Conservation (phyloP, 2,329 filamentous ascomycete species). For the Aspergillus thermomutatus region DNA sequence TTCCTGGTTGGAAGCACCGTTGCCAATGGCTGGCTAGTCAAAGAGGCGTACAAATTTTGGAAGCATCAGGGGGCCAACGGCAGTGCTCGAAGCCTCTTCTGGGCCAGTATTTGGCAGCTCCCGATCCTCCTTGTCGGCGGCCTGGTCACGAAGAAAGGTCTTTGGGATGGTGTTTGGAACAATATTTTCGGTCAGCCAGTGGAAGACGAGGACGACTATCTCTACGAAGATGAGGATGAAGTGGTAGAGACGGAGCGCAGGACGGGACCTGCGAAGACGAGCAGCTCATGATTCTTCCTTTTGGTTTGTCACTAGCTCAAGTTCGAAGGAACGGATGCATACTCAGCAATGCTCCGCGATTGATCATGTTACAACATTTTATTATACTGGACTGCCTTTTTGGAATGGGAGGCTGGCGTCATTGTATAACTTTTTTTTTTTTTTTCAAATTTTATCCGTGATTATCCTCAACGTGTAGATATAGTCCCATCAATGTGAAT, state of each 20-base stretch:
- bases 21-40: slow-evolving; percentile 81
- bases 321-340: no score
- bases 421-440: not conserved
- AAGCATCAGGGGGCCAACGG: slow-evolving; percentile 72
- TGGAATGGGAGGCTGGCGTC: not conserved
- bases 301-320: not conserved
- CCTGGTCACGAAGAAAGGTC: slow-evolving; percentile 87
- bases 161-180: slow-evolving; percentile 80
- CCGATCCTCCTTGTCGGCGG: slow-evolving; percentile 86
- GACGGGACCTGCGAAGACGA: not conserved
- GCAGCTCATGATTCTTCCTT: not conserved
- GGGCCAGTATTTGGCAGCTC: slow-evolving; percentile 96
- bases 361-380: not conserved
- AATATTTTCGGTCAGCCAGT: slow-evolving; percentile 59
- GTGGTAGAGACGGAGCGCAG: not conserved
- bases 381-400: not conserved
- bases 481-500: not conserved
- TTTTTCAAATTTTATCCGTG: not conserved
- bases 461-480: not conserved
- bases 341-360: not conserved
- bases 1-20: slow-evolving; percentile 78
- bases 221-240: slow-evolving; percentile 53
- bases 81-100: slow-evolving; percentile 81
- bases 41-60: slow-evolving; percentile 80
- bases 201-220: slow-evolving; percentile 52